Percentiles rank a stretch among this genome's conserved stretches.
These are phyloP conservation scores for Fusarium secorum DNA, from an alignment of 2,329 filamentous ascomycete species.

Conservation along the genomic window DNA sequence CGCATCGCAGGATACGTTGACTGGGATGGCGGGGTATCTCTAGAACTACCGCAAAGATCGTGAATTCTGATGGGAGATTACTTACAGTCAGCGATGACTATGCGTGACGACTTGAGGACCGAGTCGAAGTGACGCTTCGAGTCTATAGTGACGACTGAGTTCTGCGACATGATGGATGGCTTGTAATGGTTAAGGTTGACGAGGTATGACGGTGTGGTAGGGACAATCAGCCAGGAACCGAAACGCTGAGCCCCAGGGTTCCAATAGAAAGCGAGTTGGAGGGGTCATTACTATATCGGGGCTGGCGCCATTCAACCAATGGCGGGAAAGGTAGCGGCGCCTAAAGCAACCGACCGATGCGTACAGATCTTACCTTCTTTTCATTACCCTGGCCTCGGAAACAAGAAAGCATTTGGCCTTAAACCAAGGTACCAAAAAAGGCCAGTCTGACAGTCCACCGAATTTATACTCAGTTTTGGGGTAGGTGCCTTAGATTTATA, in stretches of 20 bases:
- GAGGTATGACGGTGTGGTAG: slow-evolving; percentile 37
- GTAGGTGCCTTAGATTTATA: background rate
- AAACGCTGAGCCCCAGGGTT: slow-evolving; percentile 27
- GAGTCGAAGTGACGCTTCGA: slow-evolving; percentile 70
- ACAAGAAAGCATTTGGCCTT: background rate
- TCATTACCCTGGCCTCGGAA: background rate
- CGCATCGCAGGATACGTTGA: slow-evolving; percentile 21
- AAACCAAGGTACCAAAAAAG: background rate
- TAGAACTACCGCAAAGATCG: background rate
- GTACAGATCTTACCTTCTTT: background rate
- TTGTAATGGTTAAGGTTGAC: slow-evolving; percentile 30
- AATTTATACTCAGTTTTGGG: background rate
- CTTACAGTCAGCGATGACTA: slow-evolving; percentile 92
- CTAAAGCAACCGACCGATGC: background rate
- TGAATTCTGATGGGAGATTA: slow-evolving; percentile 31
- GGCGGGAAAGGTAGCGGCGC: background rate
- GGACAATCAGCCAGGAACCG: slow-evolving; percentile 28
- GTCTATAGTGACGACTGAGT: slow-evolving; percentile 45
- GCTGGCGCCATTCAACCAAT: slow-evolving; percentile 37
- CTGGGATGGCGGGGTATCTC: slow-evolving; percentile 33
- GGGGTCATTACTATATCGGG: slow-evolving; percentile 44
- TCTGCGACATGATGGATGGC: slow-evolving; percentile 43
- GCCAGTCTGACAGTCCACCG: background rate
- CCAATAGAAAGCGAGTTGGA: slow-evolving; percentile 34
- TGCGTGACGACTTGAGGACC: slow-evolving; percentile 73